These are phyloP conservation scores for Prunus yedoensis DNA, from an alignment of 331 rosid species.

Conservation along the genomic window DNA sequence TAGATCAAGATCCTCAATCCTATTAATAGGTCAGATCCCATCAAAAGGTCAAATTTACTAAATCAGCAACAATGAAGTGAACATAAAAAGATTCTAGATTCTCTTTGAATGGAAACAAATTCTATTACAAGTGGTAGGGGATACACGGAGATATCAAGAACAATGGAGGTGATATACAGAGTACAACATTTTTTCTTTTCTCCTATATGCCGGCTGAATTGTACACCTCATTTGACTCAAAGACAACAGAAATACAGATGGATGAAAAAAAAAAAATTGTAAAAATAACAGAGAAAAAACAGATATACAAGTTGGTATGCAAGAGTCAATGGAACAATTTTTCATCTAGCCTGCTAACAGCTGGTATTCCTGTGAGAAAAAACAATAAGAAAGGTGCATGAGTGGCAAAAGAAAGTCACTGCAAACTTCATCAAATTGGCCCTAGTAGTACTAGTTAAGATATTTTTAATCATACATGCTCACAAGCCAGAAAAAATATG, in stretches of 20 bases:
- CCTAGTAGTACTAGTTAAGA: not conserved
- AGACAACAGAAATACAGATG: slow-evolving; percentile 37
- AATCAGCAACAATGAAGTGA: not conserved
- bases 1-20: not conserved
- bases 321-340: too few species aligned
- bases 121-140: slow-evolving; percentile 26
- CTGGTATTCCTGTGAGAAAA: slow-evolving; percentile 34
- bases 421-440: slow-evolving; percentile 16
- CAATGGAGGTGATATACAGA: slow-evolving; percentile 32
- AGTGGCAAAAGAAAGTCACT: slow-evolving; percentile 22
- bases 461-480: not conserved
- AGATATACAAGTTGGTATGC: too few species aligned
- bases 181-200: slow-evolving; percentile 28
- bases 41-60: slow-evolving; percentile 4
- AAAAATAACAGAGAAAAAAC: too few species aligned
- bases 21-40: not conserved
- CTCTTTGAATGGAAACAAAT: slow-evolving; percentile 12
- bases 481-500: not conserved
- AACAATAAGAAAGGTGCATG: slow-evolving; percentile 22
- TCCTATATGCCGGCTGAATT: slow-evolving; percentile 45
- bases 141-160: slow-evolving; percentile 31
- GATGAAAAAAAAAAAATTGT: slow-evolving; percentile 12
- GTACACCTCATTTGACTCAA: slow-evolving; percentile 49
- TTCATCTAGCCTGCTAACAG: slow-evolving; percentile 27
- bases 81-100: not conserved